A percentile compares a stretch with the other conserved stretches of the same genome.
phyloP scores from a whole-genome alignment of 2,329 filamentous ascomycete species.

The Scedosporium apiospermum region DNA sequence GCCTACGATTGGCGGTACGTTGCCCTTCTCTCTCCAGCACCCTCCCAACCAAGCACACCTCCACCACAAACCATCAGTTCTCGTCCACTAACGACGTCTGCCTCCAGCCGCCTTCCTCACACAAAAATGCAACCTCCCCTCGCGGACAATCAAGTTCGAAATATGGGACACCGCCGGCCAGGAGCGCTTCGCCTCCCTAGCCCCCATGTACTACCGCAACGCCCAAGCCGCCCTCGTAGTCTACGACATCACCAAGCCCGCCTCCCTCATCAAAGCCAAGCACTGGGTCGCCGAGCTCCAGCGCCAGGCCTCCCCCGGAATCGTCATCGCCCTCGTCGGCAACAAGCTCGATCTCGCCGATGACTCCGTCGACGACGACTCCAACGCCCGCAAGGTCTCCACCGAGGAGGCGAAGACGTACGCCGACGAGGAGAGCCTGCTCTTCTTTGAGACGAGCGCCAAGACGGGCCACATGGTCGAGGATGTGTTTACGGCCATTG shows the following conservation, averaged over 20 bases:
- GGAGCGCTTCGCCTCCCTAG: constrained; percentile 91
- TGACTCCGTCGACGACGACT: constrained; percentile 47
- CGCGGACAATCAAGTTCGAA: constrained; percentile 83
- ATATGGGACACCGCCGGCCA: constrained; percentile 99
- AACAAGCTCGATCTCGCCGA: constrained; percentile 87
- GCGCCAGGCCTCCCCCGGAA: constrained; percentile 88
- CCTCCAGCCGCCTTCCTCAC: constrained; percentile 83
- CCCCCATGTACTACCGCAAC: constrained; percentile 99
- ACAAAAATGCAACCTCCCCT: constrained; percentile 95
- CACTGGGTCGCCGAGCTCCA: constrained; percentile 98
- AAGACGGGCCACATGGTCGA: constrained; percentile 93
- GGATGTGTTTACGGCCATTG: constrained; percentile 96
- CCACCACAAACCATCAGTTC: not conserved
- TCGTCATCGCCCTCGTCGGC: constrained; percentile 92
- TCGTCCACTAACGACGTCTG: not conserved
- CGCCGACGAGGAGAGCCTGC: constrained; percentile 83
- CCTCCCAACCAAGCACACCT: not conserved
- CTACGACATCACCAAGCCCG: constrained; percentile 96
- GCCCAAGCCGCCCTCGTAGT: constrained; percentile 95
- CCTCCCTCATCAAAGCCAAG: constrained; percentile 90
- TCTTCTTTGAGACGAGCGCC: constrained; percentile 97
- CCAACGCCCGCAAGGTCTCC: constrained; percentile 76
- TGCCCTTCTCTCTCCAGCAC: not conserved
- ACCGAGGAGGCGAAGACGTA: constrained; percentile 89
- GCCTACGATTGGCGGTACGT: constrained; percentile 90